Conservation (phyloP, 495 filamentous ascomycete genomes). For the Hypoxylon lienhwacheense region DNA sequence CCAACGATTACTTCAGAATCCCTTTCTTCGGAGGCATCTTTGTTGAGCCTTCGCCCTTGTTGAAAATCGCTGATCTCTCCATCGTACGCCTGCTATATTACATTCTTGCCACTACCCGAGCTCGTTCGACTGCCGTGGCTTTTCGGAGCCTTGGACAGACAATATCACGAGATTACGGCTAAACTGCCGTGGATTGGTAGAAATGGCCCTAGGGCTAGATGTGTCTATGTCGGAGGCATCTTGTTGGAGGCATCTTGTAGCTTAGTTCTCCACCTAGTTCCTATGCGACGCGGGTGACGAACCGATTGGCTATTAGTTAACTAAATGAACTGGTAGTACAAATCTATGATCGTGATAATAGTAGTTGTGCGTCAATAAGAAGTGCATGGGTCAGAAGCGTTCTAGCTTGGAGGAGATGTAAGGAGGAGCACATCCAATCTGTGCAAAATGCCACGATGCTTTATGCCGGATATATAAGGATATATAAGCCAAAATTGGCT, state of each 20-base stretch:
- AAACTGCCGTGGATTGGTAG: slow-evolving; percentile 14
- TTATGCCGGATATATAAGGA: slow-evolving; percentile 34
- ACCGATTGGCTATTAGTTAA: not conserved
- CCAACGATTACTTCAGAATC: too few species aligned
- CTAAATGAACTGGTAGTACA: not conserved
- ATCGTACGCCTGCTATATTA: not conserved
- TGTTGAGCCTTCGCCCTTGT: not conserved
- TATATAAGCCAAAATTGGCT: slow-evolving; percentile 35
- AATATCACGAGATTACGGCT: slow-evolving; percentile 31
- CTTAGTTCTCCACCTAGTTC: not conserved
- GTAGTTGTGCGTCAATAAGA: not conserved
- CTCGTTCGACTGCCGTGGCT: slow-evolving; percentile 15
- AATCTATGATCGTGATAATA: not conserved
- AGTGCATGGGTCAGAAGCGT: not conserved
- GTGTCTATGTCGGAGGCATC: too few species aligned
- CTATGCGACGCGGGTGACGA: not conserved
- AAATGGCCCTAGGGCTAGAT: too few species aligned
- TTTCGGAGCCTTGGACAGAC: slow-evolving; percentile 12
- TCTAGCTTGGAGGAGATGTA: not conserved
- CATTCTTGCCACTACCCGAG: slow-evolving; percentile 4
- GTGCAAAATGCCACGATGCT: slow-evolving; percentile 22
- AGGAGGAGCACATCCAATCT: slow-evolving; percentile 7
- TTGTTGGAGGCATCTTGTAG: not conserved
- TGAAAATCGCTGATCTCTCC: not conserved
- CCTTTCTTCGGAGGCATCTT: not conserved